Evolutionary conservation across 495 filamentous ascomycete species (phyloP), one percentile per base, ranked within the genome.

Genomic region (Penicillium lividum): DNA sequence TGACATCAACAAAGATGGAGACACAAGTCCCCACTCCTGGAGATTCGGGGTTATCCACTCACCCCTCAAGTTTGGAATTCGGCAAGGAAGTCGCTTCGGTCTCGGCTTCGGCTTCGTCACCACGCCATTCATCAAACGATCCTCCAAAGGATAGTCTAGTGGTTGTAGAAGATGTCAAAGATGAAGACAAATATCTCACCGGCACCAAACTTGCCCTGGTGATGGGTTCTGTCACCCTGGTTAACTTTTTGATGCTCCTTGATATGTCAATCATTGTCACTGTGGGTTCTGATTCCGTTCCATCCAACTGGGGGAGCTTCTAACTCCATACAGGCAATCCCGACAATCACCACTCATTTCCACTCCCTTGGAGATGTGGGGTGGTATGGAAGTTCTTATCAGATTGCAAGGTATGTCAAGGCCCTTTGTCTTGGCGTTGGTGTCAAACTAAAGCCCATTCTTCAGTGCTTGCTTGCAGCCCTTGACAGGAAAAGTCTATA

Each of bases 361-460:
- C 68, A 79, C 45, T 74, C 73, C 0, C 63, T 80, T 9, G 38
- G 48, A 18, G 77, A 79, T 58, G 60, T 79, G 7, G 77, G 73
- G 11, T 82, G 79, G 78, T 80, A 80, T 60, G 76, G 75, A 7
- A 73, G 70, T 60, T 69, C 75, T 16, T 80, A 78, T 63, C 71
- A 72, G 3, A 65, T 81, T 36, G 63, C 77, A 7, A 74, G 65
- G 65, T 77, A 66, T 13, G 61, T 28, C 22, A 22, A 22, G 22
- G 1, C n/a, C 7, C 38, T 30, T 51, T 7, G 36, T 7, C 1
- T 9, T 31, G 43, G 22, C 27, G 15, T 30, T 34, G 6, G 7
- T 11, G 13, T 33, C 5, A 9, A 8, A 7, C 31, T 54, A 31
- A 54, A 42, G 59, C 16, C 27, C 13, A 34, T 29, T 18, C 51